Percentiles rank a stretch among this genome's conserved stretches.
Conservation (phyloP, 1,284 basidiomycete species). For the Cryptococcus amylolentus region DNA sequence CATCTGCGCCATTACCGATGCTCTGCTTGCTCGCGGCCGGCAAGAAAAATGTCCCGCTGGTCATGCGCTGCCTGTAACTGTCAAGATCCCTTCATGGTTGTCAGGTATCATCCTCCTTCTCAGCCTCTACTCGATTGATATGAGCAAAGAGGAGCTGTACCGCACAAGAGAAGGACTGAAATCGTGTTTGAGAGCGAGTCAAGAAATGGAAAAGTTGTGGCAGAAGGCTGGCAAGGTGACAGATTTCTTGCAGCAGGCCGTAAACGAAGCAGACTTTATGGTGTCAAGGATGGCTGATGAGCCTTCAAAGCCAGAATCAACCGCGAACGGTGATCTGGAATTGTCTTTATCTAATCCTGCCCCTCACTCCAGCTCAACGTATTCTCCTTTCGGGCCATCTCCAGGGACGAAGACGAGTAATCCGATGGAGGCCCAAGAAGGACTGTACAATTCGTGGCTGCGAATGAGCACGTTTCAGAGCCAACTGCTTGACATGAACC, state of each 20-base stretch:
- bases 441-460: no score
- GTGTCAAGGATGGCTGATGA: not conserved
- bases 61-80: constrained; percentile 39
- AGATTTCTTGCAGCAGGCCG: constrained; percentile 33
- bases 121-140: constrained; percentile 67
- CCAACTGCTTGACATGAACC: no score
- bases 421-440: no score
- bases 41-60: constrained; percentile 47
- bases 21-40: constrained; percentile 36
- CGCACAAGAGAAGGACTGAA: constrained; percentile 67
- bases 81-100: constrained; percentile 56
- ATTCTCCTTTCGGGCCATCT: no score
- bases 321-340: no score
- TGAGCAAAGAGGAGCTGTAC: constrained; percentile 57
- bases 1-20: constrained; percentile 66
- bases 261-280: constrained; percentile 13
- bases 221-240: constrained; percentile 45
- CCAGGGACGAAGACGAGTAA: no score
- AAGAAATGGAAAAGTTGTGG: constrained; percentile 56
- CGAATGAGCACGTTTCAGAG: no score
- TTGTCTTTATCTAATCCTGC: no score
- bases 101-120: constrained; percentile 66
- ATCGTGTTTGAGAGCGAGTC: constrained; percentile 63
- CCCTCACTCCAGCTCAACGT: constrained; percentile 91
- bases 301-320: no score